Evolutionary conservation across 352 stramenopile species (phyloP).

Genomic region (Globisporangium abappressorium): DNA sequence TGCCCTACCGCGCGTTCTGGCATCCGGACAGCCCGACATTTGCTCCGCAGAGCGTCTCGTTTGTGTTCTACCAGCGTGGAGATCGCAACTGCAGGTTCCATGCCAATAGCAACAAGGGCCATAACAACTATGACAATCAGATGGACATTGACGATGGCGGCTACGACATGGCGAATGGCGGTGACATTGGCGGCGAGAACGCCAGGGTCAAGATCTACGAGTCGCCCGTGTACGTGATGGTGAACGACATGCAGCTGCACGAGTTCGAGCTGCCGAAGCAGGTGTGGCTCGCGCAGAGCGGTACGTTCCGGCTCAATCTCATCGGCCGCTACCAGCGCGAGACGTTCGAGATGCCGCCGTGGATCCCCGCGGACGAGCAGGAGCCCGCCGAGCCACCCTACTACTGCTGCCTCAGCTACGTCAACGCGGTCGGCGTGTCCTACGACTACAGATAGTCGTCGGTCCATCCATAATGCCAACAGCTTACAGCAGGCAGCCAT

Average conservation of each 20-base stretch:
- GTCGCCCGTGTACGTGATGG: constrained; percentile 48
- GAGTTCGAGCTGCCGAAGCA: constrained; percentile 43
- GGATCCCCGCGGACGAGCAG: constrained; percentile 47
- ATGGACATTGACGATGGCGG: constrained; percentile 12
- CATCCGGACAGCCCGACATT: constrained; percentile 72
- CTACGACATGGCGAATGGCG: not conserved
- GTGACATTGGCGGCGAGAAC: constrained; percentile 9
- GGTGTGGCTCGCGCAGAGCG: constrained; percentile 44
- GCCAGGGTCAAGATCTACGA: constrained; percentile 31
- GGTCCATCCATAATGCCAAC: not conserved
- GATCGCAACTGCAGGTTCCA: constrained; percentile 2
- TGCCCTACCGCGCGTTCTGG: constrained; percentile 79
- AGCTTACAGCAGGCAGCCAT: not conserved
- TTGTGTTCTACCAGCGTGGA: constrained; percentile 33
- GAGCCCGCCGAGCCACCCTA: constrained; percentile 36
- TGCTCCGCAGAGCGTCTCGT: constrained; percentile 50
- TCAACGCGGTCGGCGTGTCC: constrained; percentile 29
- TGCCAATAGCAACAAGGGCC: not conserved
- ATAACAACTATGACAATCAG: not conserved
- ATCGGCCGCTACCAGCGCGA: constrained; percentile 52
- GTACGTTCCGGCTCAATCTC: constrained; percentile 50
- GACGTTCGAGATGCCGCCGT: constrained; percentile 45
- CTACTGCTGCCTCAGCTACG: constrained; percentile 79
- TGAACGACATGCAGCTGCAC: constrained; percentile 71
- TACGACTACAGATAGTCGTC: constrained; percentile 10